Conservation (phyloP, 1,139 yeast genomes). For the Lodderomyces oxycetoniae region DNA sequence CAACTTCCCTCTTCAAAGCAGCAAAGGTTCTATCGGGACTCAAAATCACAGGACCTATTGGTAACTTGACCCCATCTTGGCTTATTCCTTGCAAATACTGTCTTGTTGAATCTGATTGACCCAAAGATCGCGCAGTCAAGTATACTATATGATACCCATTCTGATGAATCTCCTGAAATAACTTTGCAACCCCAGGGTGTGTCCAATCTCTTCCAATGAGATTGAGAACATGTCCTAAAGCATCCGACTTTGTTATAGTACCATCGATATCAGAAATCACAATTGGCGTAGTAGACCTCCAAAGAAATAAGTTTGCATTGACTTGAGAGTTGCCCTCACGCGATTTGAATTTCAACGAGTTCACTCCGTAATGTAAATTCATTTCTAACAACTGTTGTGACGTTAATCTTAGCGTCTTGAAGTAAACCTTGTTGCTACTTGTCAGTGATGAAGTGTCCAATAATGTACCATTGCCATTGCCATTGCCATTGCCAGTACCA, state of each 20-base stretch:
- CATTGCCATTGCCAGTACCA: too few relatives aligned
- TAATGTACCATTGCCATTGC: too few relatives aligned
- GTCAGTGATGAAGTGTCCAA: conserved; percentile 6
- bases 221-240: conserved; percentile 91
- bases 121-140: conserved; percentile 91
- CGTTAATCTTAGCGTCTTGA: conserved; percentile 85
- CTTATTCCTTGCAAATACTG: conserved; percentile 73
- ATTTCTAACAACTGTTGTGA: conserved; percentile 81
- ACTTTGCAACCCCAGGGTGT: conserved; percentile 88
- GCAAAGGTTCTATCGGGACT: conserved; percentile 98
- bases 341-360: conserved; percentile 72
- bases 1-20: conserved; percentile 86
- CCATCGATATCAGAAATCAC: conserved; percentile 98
- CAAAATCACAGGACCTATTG: conserved; percentile 89
- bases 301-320: conserved; percentile 67
- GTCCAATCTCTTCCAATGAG: conserved; percentile 98
- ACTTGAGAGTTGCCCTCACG: conserved; percentile 79
- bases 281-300: conserved; percentile 84
- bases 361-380: conserved; percentile 73
- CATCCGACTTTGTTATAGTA: conserved; percentile 96
- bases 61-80: conserved; percentile 66
- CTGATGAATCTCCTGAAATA: conserved; percentile 75
- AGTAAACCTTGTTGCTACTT: conserved; percentile 42
- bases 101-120: conserved; percentile 91
- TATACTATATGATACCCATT: conserved; percentile 95